Percentiles rank a stretch among this genome's conserved stretches.
Conservation (phyloP, 2,329 filamentous ascomycete genomes). For the Aureobasidium namibiae region DNA sequence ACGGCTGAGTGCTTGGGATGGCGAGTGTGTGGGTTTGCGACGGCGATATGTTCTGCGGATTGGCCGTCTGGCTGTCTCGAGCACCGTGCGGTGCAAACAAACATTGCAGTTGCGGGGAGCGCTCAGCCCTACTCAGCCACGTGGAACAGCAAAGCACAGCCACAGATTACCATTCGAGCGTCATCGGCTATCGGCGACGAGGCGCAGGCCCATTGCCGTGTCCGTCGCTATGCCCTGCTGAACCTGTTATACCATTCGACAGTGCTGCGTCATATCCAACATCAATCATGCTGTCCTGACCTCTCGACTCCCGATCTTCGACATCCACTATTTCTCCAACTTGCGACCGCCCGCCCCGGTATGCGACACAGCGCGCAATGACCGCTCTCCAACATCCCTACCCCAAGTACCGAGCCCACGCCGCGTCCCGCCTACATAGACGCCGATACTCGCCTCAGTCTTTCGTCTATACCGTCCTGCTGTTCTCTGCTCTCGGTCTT, state of each 20-base stretch:
- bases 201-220: no score
- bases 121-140: neutral
- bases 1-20: neutral
- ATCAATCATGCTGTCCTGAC: neutral
- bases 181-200: neutral
- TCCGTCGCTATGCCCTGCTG: no score
- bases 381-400: neutral
- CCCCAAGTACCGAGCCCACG: neutral
- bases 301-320: neutral
- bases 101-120: neutral
- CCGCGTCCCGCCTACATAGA: neutral
- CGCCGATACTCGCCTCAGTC: slow-evolving; percentile 12
- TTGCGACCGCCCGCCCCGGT: neutral
- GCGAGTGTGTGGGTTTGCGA: neutral
- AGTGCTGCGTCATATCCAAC: neutral
- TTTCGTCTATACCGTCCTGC: slow-evolving; percentile 15
- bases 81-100: slow-evolving; percentile 2
- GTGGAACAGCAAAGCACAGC: neutral
- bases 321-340: neutral
- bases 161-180: neutral
- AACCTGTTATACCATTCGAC: no score
- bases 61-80: neutral
- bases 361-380: slow-evolving; percentile 5
- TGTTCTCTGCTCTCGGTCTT: slow-evolving; percentile 13
- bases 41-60: neutral